Base-by-base conservation (phyloP, 2,329 filamentous ascomycete genomes). In the Aspergillus costaricaensis region DNA sequence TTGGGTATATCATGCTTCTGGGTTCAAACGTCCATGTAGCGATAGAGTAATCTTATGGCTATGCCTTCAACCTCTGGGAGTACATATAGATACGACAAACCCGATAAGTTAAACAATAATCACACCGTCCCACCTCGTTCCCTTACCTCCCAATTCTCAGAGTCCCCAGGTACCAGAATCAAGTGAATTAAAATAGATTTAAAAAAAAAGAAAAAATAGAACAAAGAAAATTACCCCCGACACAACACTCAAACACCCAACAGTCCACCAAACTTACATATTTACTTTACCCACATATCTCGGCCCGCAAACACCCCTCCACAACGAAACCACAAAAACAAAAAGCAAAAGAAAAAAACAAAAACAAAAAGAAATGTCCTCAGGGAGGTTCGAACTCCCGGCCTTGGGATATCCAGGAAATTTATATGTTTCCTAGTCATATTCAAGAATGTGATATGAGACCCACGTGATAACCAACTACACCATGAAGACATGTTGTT, bases 1-100 rank as follows among this genome's bases (percentile, higher is more conserved):
- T 68, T 67, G 66, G 66, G 57, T 62, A 65, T 63, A 36, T 54
- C 21, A 59, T 49, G 41, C 41, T 44, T 21, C 32, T 36, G 32
- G 12, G 32, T 36, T 14, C 32, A 36, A 2, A 36, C 10, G 1
- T 36, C 32, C 32, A 14, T 36, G 32, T 36, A 36, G 32, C 32
- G 32, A 36, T 36, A 36, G 39, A 43, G 17, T 43, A 19, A 10
- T 43, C n/a, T 6, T 43, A 19, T 43, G 39, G 39, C 39, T 19
- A 43, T 41, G 17, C 8, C 30, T 12, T 12, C 30, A 10, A 32
- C 10, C 9, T 32, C 10, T 32, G 9, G 10, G 4, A 5, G 30
- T 32, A 1, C 10, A 9, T 1, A 10, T 30, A 30, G 8, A 10
- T 0, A 30, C 9, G 21, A 21, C 21, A 21, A 3, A 32, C 30